A percentile compares a stretch with the other conserved stretches of the same genome.
Evolutionary conservation across 2,329 filamentous ascomycete genomes (phyloP).

Genomic region (Ophiostoma ulmi): DNA sequence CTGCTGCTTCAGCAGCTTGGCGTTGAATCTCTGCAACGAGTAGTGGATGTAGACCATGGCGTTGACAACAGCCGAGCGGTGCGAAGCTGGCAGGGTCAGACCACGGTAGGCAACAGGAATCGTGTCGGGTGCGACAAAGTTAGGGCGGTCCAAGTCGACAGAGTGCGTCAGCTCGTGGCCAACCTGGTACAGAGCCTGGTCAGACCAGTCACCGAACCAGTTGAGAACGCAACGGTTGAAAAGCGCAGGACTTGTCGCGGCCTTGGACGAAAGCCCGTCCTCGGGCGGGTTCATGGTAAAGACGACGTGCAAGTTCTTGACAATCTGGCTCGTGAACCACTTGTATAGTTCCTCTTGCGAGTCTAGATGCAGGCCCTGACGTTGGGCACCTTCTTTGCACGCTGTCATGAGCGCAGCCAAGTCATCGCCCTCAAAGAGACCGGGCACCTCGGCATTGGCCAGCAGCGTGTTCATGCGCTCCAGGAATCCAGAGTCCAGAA

Average conservation of each 20-base stretch:
- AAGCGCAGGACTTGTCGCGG: slow-evolving; percentile 91
- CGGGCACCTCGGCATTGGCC: slow-evolving; percentile 98
- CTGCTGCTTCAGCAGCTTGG: slow-evolving; percentile 83
- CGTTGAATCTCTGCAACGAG: slow-evolving; percentile 85
- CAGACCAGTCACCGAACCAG: slow-evolving; percentile 99
- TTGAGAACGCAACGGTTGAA: slow-evolving; percentile 99
- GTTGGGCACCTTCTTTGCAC: slow-evolving; percentile 96
- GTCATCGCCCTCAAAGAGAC: slow-evolving; percentile 98
- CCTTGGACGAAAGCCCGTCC: slow-evolving; percentile 89
- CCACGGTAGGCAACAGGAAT: slow-evolving; percentile 90
- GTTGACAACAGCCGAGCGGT: slow-evolving; percentile 90
- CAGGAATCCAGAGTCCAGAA: slow-evolving; percentile 95
- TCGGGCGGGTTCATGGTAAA: slow-evolving; percentile 99
- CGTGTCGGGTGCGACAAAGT: slow-evolving; percentile 80
- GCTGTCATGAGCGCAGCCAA: slow-evolving; percentile 98
- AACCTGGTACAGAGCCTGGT: slow-evolving; percentile 97
- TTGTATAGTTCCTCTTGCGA: slow-evolving; percentile 99
- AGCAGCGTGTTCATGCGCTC: slow-evolving; percentile 99
- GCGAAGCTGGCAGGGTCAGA: slow-evolving; percentile 75
- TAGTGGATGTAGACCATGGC: slow-evolving; percentile 99
- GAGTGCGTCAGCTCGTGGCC: slow-evolving; percentile 91
- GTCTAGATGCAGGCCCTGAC: slow-evolving; percentile 89
- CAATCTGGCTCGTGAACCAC: slow-evolving; percentile 99
- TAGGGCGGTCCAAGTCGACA: slow-evolving; percentile 87
- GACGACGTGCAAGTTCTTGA: slow-evolving; percentile 97